Evolutionary conservation across 306 rosid genomes (phyloP).

Genomic region (Begonia loranthoides): DNA sequence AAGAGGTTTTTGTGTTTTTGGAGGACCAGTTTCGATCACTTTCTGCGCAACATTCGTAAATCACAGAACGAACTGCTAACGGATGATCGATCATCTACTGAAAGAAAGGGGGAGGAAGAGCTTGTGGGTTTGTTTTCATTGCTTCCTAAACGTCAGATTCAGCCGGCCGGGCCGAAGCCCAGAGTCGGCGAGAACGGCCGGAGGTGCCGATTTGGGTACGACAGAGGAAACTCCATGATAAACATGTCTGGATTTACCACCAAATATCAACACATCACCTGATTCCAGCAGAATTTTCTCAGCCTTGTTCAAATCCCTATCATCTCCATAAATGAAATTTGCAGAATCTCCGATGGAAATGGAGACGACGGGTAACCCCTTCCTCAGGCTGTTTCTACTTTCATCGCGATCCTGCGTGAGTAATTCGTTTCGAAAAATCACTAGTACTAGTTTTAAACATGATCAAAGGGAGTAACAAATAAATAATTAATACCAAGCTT

Average conservation of each 20-base stretch:
- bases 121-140: constrained; percentile 1
- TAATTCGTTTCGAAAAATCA: too few relatives aligned
- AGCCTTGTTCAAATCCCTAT: constrained; percentile 31
- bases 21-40: too few relatives aligned
- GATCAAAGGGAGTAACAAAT: too few relatives aligned
- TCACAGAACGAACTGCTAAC: too few relatives aligned
- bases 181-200: constrained; percentile 20
- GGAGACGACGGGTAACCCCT: constrained; percentile 57
- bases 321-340: constrained; percentile 51
- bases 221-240: constrained; percentile 58
- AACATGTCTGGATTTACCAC: constrained; percentile 45
- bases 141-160: constrained; percentile 60
- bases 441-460: too few relatives aligned
- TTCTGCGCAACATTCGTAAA: too few relatives aligned
- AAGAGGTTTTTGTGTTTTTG: too few relatives aligned
- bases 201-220: constrained; percentile 42
- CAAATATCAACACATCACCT: constrained; percentile 65
- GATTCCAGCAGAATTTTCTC: constrained; percentile 37
- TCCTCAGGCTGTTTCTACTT: constrained; percentile 30
- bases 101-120: neutral
- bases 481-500: too few relatives aligned
- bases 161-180: constrained; percentile 43
- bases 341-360: constrained; percentile 66
- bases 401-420: constrained; percentile 52
- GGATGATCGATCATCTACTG: too few relatives aligned